phyloP scores from a whole-genome alignment of 257 asterid species.

The Solanum medicagineum region DNA sequence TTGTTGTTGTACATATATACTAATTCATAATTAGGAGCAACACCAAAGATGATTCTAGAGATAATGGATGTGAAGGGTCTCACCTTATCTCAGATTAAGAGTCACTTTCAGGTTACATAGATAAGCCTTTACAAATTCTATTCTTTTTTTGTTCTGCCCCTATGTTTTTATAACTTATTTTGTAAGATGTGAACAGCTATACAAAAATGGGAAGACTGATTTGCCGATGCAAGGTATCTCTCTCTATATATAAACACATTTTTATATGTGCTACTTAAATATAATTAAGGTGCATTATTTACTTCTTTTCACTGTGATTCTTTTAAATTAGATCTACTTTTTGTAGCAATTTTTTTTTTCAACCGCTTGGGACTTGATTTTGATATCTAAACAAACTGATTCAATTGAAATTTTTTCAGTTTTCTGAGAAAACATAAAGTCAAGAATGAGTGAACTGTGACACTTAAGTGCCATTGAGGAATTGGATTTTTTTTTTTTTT shows the following conservation, averaged over 20 bases:
- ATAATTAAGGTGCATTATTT: neutral
- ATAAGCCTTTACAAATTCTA: neutral
- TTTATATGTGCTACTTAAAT: too few species aligned
- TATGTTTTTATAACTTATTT: neutral
- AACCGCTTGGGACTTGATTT: neutral
- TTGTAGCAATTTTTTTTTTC: neutral
- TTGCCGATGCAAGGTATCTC: slow-evolving; percentile 41
- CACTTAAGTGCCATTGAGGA: neutral
- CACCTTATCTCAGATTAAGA: slow-evolving; percentile 62
- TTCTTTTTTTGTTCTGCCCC: neutral
- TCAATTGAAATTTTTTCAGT: neutral
- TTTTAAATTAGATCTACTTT: neutral
- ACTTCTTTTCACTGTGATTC: too few species aligned
- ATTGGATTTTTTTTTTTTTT: neutral
- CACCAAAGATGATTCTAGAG: slow-evolving; percentile 69
- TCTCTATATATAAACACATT: too few species aligned
- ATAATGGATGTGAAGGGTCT: slow-evolving; percentile 71
- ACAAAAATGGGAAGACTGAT: slow-evolving; percentile 59
- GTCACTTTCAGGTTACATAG: slow-evolving; percentile 65
- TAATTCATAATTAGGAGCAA: slow-evolving; percentile 33
- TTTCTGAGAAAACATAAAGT: neutral
- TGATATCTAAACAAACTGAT: neutral
- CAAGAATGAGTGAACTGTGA: neutral
- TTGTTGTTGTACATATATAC: slow-evolving; percentile 8
- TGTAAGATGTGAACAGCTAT: slow-evolving; percentile 37